Conservation (phyloP, 768 basidiomycete genomes). For the Boletus reticulatus region DNA sequence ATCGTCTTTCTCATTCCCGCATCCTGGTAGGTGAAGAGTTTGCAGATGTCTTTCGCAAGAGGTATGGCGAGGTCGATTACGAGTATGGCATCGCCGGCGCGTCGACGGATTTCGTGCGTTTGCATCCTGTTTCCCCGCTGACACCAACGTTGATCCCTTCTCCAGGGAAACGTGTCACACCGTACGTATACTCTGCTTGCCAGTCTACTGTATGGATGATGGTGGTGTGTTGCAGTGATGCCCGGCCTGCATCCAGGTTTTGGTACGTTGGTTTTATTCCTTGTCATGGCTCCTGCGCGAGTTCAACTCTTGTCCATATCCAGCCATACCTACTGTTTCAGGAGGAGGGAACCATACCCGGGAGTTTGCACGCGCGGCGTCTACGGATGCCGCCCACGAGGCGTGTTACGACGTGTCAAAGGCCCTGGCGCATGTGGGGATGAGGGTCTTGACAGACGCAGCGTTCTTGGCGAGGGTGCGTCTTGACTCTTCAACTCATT, state of each 20-base stretch:
- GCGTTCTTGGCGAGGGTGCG: slow-evolving; percentile 55
- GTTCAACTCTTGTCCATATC: not conserved
- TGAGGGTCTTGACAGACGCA: slow-evolving; percentile 65
- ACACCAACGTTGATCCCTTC: not conserved
- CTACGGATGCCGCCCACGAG: slow-evolving; percentile 57
- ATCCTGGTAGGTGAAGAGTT: slow-evolving; percentile 56
- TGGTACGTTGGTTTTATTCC: slow-evolving; percentile 10
- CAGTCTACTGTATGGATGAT: not conserved
- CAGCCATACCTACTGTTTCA: slow-evolving; percentile 69
- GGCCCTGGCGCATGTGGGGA: slow-evolving; percentile 64
- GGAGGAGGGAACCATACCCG: slow-evolving; percentile 77
- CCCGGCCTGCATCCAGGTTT: slow-evolving; percentile 74
- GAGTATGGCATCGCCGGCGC: slow-evolving; percentile 66
- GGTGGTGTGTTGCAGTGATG: slow-evolving; percentile 35
- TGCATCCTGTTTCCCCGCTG: not conserved
- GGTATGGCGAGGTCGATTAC: slow-evolving; percentile 59
- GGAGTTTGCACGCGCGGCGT: slow-evolving; percentile 60
- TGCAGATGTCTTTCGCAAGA: slow-evolving; percentile 53
- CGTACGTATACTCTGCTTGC: slow-evolving; percentile 36
- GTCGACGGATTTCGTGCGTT: slow-evolving; percentile 79
- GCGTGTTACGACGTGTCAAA: slow-evolving; percentile 67
- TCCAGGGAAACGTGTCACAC: slow-evolving; percentile 58
- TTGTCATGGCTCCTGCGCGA: not conserved
- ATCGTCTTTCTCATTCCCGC: not conserved
- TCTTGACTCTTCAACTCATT: not conserved